Evolutionary conservation across 2,329 filamentous ascomycete species (phyloP).

Genomic region (Talaromyces sp.): DNA sequence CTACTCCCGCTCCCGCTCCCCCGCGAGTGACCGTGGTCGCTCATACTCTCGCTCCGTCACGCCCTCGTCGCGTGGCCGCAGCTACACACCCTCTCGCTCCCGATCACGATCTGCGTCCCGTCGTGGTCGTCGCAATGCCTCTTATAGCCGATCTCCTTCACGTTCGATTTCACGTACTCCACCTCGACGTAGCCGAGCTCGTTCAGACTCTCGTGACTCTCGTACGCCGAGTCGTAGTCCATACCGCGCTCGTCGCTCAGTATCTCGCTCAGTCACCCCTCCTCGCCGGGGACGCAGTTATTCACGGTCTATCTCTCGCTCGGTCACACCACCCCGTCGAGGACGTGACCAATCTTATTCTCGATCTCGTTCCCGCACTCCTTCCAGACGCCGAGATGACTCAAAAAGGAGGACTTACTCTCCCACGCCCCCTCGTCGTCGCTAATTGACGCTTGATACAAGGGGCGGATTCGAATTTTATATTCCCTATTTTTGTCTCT

Average conservation of each 20-base stretch:
- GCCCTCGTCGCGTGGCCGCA: conserved; percentile 36
- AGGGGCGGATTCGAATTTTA: too few relatives aligned
- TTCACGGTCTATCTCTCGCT: conserved; percentile 37
- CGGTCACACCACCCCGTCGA: conserved; percentile 22
- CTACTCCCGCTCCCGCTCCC: conserved; percentile 40
- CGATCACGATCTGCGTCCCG: conserved; percentile 40
- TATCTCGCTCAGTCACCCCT: conserved; percentile 39
- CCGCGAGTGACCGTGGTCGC: conserved; percentile 34
- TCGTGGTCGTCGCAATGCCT: conserved; percentile 31
- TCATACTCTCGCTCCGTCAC: conserved; percentile 37
- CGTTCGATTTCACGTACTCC: conserved; percentile 32
- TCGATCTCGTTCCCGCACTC: conserved; percentile 29
- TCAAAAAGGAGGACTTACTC: conserved; percentile 28
- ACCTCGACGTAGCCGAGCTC: conserved; percentile 28
- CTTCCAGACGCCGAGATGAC: conserved; percentile 22
- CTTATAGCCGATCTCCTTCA: conserved; percentile 38
- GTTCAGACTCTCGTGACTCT: conserved; percentile 35
- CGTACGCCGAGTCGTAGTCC: conserved; percentile 26
- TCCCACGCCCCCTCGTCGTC: conserved; percentile 25
- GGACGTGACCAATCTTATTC: conserved; percentile 24
- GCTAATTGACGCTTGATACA: conserved; percentile 1
- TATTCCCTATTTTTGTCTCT: background rate
- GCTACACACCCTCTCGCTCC: conserved; percentile 42
- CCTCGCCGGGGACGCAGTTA: conserved; percentile 33
- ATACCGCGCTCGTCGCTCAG: conserved; percentile 31